A percentile compares a stretch with the other conserved stretches of the same genome.
phyloP scores from a whole-genome alignment of 352 stramenopile species.

The Phytophthora cactorum region DNA sequence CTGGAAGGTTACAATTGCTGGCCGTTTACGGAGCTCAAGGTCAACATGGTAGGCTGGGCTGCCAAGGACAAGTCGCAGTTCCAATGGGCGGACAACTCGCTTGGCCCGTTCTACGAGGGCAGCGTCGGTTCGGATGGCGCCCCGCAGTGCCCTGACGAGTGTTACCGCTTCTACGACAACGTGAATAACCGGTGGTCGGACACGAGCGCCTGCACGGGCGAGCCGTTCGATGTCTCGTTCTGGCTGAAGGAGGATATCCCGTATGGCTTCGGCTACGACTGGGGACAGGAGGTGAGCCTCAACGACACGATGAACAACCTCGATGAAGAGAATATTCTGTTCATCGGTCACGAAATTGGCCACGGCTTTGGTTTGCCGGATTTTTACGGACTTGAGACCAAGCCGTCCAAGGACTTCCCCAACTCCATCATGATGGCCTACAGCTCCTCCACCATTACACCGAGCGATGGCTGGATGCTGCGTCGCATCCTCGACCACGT shows the following conservation, averaged over 20 bases:
- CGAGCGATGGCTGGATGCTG: conserved; percentile 43
- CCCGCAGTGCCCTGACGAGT: conserved; percentile 24
- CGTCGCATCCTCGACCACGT: conserved; percentile 37
- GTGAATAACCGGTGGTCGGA: conserved; percentile 29
- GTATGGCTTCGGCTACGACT: conserved; percentile 31
- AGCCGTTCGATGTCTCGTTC: conserved; percentile 33
- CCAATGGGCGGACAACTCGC: conserved; percentile 18
- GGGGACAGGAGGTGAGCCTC: conserved; percentile 31
- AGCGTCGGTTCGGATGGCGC: conserved; percentile 1
- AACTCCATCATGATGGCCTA: conserved; percentile 37
- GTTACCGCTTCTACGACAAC: conserved; percentile 25
- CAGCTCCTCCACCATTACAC: conserved; percentile 32
- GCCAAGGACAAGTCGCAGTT: conserved; percentile 25
- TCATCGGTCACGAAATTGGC: conserved; percentile 30
- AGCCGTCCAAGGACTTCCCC: conserved; percentile 26
- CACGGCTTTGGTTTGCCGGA: conserved; percentile 30
- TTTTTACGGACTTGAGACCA: conserved; percentile 24
- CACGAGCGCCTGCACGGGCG: conserved; percentile 22
- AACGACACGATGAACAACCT: conserved; percentile 22
- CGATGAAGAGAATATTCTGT: conserved; percentile 25
- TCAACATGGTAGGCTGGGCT: conserved; percentile 35
- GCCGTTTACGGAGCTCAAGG: conserved; percentile 23
- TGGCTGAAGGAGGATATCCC: conserved; percentile 32
- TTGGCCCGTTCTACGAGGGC: conserved; percentile 23
- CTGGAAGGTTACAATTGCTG: conserved; percentile 33